Base-by-base conservation (phyloP, 768 basidiomycete species). In the Boletus pseudo-olivaceus region DNA sequence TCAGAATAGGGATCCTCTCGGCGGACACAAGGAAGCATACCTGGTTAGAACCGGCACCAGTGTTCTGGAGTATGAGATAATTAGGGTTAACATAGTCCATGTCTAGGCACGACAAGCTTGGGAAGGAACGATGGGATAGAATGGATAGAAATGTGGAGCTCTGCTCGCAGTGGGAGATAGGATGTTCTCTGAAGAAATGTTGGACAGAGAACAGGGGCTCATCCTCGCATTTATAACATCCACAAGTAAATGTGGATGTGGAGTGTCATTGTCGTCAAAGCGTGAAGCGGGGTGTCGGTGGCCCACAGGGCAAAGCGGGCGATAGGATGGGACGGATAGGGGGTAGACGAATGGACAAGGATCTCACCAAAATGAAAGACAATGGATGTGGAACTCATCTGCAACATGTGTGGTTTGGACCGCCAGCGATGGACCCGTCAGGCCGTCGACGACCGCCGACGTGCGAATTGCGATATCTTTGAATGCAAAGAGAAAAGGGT, bases 191-290 rank as follows among this genome's bases (percentile, higher is more conserved):
- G 32, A 23, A 35, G 7, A 51, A 40, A 32, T 14, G 33, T 5
- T 40, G 38, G 20, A 33, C 2, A 34, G 4, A 34, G 9, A 26
- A 49, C 26, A 37, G 30, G 20, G n/a, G 17, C 10, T 32, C 39
- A 38, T 27, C 14, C 15, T 6, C 6, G 14, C 9, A 59, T 59
- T 55, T 62, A 62, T 62, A 62, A 23, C 30, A 3, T 19, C 20
- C 30, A 29, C 4, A 33, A n/a, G 3, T n/a, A n/a, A 4, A 7
- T 38, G 47, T 53, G 33, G 26, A 26, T 35, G 49, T 57, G 45
- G 49, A 5, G 38, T 9, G 35, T 27, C 42, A 47, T 61, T 49
- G 60, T 60, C 3, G 39, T 44, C 56, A 60, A 64, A 63, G 57
- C 61, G 40, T 37, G 11, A 29, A 11, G 17, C 5, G n/a, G n/a